Base-by-base conservation (phyloP, 306 rosid genomes). In the Delonix regia region DNA sequence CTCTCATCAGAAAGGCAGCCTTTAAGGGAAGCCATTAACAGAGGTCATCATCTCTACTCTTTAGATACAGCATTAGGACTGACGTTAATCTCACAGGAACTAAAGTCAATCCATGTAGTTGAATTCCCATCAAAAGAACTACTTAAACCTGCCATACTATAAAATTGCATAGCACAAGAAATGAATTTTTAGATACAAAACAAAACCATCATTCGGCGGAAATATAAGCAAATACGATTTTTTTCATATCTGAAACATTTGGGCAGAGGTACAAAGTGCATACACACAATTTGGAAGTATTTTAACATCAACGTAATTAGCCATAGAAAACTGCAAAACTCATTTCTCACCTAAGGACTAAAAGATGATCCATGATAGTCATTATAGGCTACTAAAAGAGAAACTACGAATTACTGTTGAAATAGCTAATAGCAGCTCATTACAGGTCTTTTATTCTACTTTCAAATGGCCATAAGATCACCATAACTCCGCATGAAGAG, bases 401-500 rank as follows among this genome's bases (percentile, higher is more conserved):
- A 71, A 71, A 45, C 49, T 8, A 11, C 28, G 6, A 21, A 63
- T 22, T 22, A 65, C 49, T 61, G 15, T 15, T 49, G 22, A 73
- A 59, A 22, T 13, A 34, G 28, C 28, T 44, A 12, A 42, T 39
- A 51, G 59, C 30, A 71, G 77, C 44, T 15, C 64, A 8, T 38
- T 51, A 15, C 39, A 28, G 24, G 41, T 30, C 67, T 67, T 28
- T 49, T 21, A 75, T 60, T 75, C 25, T 71, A 10, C 55, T 41
- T 82, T 90, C 84, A 90, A 14, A 88, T 57, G 1, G 95, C 87
- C 95, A 90, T 90, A 18, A 88, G 83, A 69, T 90, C 90, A 28
- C 95, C 95, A 48, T 86, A 88, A 53, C 70, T 83, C 80, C 95
- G 78, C 89, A 90, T 85, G 71, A 90, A 69, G 59, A 86, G 28